These are phyloP conservation scores for Solanum chilense DNA, from an alignment of 257 asterid species.

Conservation along the genomic window DNA sequence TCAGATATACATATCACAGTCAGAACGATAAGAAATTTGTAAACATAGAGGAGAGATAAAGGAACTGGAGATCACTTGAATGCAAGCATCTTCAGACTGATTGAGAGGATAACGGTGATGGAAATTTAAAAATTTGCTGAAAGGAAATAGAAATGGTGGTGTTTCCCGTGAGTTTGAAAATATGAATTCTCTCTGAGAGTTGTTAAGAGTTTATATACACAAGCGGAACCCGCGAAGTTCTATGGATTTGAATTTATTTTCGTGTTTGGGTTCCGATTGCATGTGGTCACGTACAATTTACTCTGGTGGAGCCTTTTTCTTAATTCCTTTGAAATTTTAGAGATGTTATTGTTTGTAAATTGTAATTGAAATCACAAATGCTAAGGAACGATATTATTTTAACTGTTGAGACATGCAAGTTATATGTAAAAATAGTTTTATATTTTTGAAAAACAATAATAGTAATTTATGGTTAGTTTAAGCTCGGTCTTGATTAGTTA, in stretches of 20 bases:
- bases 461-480: neutral
- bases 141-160: slow-evolving; percentile 3
- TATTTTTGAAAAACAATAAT: neutral
- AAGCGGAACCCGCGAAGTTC: slow-evolving; percentile 15
- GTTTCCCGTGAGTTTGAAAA: slow-evolving; percentile 13
- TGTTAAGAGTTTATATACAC: neutral
- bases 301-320: neutral
- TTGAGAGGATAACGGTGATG: slow-evolving; percentile 1
- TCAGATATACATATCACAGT: neutral
- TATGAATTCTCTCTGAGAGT: neutral
- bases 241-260: neutral
- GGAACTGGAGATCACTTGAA: slow-evolving; percentile 42
- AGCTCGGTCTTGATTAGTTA: neutral
- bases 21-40: neutral
- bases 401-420: neutral
- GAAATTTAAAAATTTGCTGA: slow-evolving; percentile 1
- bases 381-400: neutral
- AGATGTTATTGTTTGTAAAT: neutral
- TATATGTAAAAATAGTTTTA: neutral
- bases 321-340: neutral
- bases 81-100: slow-evolving; percentile 34
- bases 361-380: neutral
- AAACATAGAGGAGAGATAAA: neutral
- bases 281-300: neutral
- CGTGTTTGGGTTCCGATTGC: slow-evolving; percentile 14